Base-by-base conservation (phyloP, 345 rosid species). In the Salix caprea region DNA sequence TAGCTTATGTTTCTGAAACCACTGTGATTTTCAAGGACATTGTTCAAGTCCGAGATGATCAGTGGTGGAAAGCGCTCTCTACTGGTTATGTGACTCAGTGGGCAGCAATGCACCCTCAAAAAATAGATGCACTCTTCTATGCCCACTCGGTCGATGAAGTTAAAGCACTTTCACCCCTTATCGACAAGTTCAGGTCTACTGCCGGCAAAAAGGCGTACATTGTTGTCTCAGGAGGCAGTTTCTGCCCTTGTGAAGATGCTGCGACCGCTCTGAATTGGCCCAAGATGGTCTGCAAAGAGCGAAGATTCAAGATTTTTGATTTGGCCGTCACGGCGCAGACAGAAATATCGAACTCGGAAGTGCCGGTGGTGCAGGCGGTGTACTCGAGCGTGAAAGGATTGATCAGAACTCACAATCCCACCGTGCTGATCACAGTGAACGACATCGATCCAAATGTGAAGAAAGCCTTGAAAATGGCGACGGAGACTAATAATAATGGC, bases 81-180 rank as follows among this genome's bases (percentile, higher is more conserved):
- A 86, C 92, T 0, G 99, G 99, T 40, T 96, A 96, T 74, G 73
- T 93, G 19, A 96, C 99, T 23, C 99, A 90, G 40, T 96, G 99
- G 99, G 98, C 99, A 69, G 93, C 91, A 7, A 96, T 96, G 98
- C 16, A 96, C 80, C 92, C 98, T 81, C 98, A 96, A 76, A 94
- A 92, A 85, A 86, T 92, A 0, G 99, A 96, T 67, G 99, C 98
- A 36, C 84, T 96, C 67, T 91, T 96, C 80, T 96, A 93, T 40
- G 98, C 95, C 5, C 99, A 96, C 77, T 91, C 99, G 0, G 61
- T 91, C 10, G 90, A 86, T 50, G 98, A 96, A 85, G 97, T 92
- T 26, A 84, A 74, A 52, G 88, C 87, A 19, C 90, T 96, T 3
- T 89, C 85, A 30, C 98, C 98, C 0, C 84, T 96, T 64, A 94